phyloP scores from a whole-genome alignment of 768 basidiomycete genomes.

The Leccinum barrowsii region DNA sequence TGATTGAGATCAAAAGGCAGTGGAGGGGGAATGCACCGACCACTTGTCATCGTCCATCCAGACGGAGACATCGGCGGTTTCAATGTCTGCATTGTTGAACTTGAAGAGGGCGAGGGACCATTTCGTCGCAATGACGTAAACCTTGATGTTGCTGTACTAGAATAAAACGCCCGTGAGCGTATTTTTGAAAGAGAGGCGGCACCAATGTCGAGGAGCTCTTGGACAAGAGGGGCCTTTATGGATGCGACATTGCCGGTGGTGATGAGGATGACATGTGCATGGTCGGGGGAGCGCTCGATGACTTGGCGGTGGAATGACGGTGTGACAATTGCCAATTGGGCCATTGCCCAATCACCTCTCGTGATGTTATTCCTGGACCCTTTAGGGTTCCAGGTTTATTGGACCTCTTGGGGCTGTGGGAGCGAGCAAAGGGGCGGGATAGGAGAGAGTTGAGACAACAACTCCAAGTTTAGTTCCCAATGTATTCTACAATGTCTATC shows the following conservation, averaged over 20 bases:
- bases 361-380: too few relatives aligned
- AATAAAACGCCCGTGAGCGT: neutral
- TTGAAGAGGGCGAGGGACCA: conserved; percentile 74
- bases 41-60: neutral
- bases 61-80: neutral
- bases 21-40: neutral
- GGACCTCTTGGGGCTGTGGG: too few relatives aligned
- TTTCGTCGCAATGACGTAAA: conserved; percentile 84
- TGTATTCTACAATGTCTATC: too few relatives aligned
- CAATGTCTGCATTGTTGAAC: conserved; percentile 35
- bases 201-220: conserved; percentile 59
- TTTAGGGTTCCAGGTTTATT: too few relatives aligned
- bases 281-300: neutral
- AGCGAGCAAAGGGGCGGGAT: too few relatives aligned
- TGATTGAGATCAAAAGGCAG: neutral
- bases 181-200: neutral
- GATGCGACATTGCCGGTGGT: conserved; percentile 96
- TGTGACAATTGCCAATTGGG: too few relatives aligned
- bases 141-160: conserved; percentile 70
- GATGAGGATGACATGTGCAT: conserved; percentile 71
- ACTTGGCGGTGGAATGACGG: too few relatives aligned
- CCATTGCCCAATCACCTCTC: too few relatives aligned
- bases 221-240: conserved; percentile 84
- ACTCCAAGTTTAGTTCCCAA: too few relatives aligned
- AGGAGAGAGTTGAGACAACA: too few relatives aligned